A percentile compares a stretch with the other conserved stretches of the same genome.
These are phyloP conservation scores for Xerocomus nothofagi DNA, from an alignment of 1,284 basidiomycete species.

Conservation along the genomic window DNA sequence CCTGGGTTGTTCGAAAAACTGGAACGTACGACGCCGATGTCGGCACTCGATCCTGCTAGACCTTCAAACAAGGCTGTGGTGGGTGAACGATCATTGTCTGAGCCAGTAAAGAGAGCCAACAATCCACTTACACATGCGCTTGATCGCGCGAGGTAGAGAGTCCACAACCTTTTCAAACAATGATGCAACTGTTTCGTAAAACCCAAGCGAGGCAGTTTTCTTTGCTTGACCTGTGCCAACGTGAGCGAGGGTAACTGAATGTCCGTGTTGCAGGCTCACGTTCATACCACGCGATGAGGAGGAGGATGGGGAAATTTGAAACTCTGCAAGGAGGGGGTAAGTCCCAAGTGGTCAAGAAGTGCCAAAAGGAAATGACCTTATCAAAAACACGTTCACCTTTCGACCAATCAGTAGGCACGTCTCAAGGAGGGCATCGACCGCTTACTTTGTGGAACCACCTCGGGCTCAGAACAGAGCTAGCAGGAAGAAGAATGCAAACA, in stretches of 20 bases:
- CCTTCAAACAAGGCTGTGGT: constrained; percentile 75
- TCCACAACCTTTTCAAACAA: constrained; percentile 71
- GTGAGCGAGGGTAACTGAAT: constrained; percentile 3
- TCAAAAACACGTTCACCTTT: constrained; percentile 85
- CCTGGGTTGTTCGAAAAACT: background rate
- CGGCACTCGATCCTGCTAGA: constrained; percentile 67
- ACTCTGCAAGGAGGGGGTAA: constrained; percentile 44
- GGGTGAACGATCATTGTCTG: constrained; percentile 11
- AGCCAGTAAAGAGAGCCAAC: background rate
- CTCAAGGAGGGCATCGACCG: background rate
- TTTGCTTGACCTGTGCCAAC: constrained; percentile 55
- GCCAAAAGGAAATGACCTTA: constrained; percentile 46
- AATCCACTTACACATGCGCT: constrained; percentile 61
- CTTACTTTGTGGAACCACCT: constrained; percentile 84
- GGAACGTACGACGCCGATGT: constrained; percentile 67
- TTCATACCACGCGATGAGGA: constrained; percentile 82
- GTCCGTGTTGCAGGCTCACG: constrained; percentile 37
- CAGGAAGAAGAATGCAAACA: constrained; percentile 78
- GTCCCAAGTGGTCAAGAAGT: background rate
- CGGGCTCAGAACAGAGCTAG: constrained; percentile 74
- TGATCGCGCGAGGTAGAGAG: constrained; percentile 67
- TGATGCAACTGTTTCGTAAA: constrained; percentile 71
- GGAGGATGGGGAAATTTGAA: constrained; percentile 84
- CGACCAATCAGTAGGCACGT: constrained; percentile 11
- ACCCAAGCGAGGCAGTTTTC: constrained; percentile 55